Evolutionary conservation across 306 rosid genomes (phyloP).

Genomic region (Rosa lucieae): DNA sequence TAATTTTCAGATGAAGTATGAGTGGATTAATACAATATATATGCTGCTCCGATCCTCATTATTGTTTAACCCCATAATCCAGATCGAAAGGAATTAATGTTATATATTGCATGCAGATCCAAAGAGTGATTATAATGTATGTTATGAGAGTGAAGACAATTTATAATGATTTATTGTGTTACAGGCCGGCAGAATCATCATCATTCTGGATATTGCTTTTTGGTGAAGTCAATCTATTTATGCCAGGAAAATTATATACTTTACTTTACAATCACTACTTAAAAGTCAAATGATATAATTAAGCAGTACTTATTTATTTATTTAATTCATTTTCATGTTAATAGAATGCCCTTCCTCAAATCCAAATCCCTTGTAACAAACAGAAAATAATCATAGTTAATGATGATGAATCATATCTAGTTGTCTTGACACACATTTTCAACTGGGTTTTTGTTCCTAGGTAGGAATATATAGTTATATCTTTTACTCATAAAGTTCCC

Average conservation of each 20-base stretch:
- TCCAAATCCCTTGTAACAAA: not conserved
- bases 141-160: constrained; percentile 3
- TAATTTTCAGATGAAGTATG: no score
- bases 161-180: constrained; percentile 1
- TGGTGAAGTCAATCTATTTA: constrained; percentile 27
- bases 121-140: not conserved
- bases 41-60: no score
- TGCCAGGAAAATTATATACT: not conserved
- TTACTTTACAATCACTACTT: not conserved
- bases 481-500: not conserved
- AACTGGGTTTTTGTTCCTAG: constrained; percentile 32
- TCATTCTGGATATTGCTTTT: constrained; percentile 25
- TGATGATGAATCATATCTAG: constrained; percentile 26
- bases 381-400: not conserved
- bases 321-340: no score
- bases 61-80: no score
- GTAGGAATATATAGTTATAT: not conserved
- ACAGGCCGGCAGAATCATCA: constrained; percentile 2
- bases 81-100: no score
- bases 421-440: constrained; percentile 1
- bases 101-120: not conserved
- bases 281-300: constrained; percentile 31
- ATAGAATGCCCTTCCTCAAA: no score
- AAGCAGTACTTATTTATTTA: constrained; percentile 9
- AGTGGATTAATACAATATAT: no score